These are phyloP conservation scores for Dillenia turbinata DNA, from an alignment of 164 flowering plant species.

Conservation along the genomic window DNA sequence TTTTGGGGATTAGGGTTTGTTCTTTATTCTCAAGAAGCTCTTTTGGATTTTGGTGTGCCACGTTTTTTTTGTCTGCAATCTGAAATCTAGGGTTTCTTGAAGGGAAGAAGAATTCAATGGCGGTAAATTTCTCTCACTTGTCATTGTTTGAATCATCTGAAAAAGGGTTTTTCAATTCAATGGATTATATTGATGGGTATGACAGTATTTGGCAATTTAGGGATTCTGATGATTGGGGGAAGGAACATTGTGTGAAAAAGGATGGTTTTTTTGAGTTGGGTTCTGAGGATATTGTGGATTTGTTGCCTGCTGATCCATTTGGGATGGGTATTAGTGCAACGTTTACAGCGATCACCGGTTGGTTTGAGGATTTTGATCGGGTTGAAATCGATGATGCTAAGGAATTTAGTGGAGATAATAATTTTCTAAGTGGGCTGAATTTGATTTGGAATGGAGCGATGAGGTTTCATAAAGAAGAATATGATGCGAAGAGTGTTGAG, in stretches of 20 bases:
- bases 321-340: conserved; percentile 79
- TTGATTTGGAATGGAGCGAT: conserved; percentile 12
- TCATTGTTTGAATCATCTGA: conserved; percentile 32
- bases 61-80: conserved; percentile 49
- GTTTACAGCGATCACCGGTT: conserved; percentile 62
- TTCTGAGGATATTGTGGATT: conserved; percentile 53
- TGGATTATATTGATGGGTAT: too few relatives aligned
- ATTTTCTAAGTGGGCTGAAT: conserved; percentile 14
- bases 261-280: conserved; percentile 35
- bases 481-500: conserved; percentile 10
- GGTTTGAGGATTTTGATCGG: conserved; percentile 66
- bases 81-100: conserved; percentile 67
- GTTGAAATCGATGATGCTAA: conserved; percentile 24
- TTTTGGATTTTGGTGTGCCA: conserved; percentile 65
- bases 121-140: conserved; percentile 55
- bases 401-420: conserved; percentile 10
- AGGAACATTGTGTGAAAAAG: conserved; percentile 27
- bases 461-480: conserved; percentile 17
- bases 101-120: conserved; percentile 28
- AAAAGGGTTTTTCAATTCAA: too few relatives aligned
- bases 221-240: conserved; percentile 35
- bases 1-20: neutral
- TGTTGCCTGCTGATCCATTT: conserved; percentile 91
- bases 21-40: conserved; percentile 35
- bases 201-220: conserved; percentile 22